phyloP scores from a whole-genome alignment of 257 asterid genomes.

The Leptodermis oblonga region DNA sequence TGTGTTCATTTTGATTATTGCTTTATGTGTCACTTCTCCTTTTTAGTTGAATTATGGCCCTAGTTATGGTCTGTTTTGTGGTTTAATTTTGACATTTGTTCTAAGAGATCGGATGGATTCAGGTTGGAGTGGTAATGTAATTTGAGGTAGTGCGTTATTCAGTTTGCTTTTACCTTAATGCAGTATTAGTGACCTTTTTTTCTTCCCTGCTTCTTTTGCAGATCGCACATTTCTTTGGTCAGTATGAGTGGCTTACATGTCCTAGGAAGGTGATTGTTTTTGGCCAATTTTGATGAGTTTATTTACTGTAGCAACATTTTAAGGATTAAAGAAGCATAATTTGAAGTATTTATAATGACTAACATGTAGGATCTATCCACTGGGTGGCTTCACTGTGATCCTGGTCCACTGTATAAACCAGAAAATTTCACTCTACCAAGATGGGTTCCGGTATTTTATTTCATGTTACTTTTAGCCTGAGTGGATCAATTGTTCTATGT shows the following conservation, averaged over 20 bases:
- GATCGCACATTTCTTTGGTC: conserved; percentile 87
- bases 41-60: not conserved
- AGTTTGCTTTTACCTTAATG: conserved; percentile 1
- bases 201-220: conserved; percentile 31
- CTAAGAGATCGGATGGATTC: not conserved
- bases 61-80: not conserved
- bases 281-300: conserved; percentile 11
- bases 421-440: conserved; percentile 59
- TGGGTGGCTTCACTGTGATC: conserved; percentile 96
- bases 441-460: conserved; percentile 65
- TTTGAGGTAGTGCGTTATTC: not conserved
- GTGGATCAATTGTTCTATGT: not conserved
- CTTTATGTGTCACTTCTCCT: not conserved
- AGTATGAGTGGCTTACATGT: conserved; percentile 89
- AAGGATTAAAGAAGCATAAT: conserved; percentile 13
- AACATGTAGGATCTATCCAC: conserved; percentile 76
- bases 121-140: not conserved
- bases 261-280: conserved; percentile 75
- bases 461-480: not conserved
- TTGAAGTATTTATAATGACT: conserved; percentile 13
- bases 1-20: conserved; percentile 5
- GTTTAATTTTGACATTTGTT: not conserved
- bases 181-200: conserved; percentile 2
- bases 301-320: conserved; percentile 7
- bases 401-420: conserved; percentile 78